Percentiles rank a stretch among this genome's conserved stretches.
These are phyloP conservation scores for Vitis hybrid DNA, from an alignment of 177 flowering plant genomes.

Conservation along the genomic window DNA sequence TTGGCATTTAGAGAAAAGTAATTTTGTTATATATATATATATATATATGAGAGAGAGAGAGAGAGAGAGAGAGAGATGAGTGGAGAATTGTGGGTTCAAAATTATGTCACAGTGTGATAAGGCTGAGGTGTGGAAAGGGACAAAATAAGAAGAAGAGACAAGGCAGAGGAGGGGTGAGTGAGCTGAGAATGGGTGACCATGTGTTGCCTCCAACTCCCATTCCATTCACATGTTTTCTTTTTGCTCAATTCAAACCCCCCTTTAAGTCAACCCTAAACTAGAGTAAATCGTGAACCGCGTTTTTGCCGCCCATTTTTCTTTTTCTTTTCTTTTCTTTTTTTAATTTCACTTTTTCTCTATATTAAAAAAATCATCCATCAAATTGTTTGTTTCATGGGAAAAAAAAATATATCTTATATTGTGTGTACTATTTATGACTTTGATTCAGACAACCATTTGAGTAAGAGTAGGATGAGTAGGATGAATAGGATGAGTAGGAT, in stretches of 20 bases:
- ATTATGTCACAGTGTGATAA: constrained; percentile 21
- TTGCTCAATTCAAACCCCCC: neutral
- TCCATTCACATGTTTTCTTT: neutral
- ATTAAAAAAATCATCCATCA: too few species aligned
- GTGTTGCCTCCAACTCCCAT: constrained; percentile 1
- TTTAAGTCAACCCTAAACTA: neutral
- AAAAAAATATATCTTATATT: too few species aligned
- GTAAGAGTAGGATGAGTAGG: too few species aligned
- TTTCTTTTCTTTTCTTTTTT: neutral
- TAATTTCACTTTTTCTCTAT: too few species aligned
- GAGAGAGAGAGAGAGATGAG: neutral
- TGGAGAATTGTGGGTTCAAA: neutral
- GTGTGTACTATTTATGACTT: too few species aligned
- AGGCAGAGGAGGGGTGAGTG: constrained; percentile 10
- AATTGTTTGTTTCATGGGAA: too few species aligned
- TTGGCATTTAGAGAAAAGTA: too few species aligned
- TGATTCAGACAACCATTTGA: too few species aligned
- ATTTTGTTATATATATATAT: too few species aligned
- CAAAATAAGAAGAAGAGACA: constrained; percentile 9
- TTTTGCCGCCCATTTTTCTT: neutral
- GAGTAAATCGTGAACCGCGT: constrained; percentile 13
- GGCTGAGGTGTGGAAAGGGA: constrained; percentile 24
- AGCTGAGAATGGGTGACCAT: constrained; percentile 2
- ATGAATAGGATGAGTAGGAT: too few species aligned
- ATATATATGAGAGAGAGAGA: too few species aligned